phyloP scores from a whole-genome alignment of 2,329 filamentous ascomycete genomes.

The Parafenestella ontariensis region DNA sequence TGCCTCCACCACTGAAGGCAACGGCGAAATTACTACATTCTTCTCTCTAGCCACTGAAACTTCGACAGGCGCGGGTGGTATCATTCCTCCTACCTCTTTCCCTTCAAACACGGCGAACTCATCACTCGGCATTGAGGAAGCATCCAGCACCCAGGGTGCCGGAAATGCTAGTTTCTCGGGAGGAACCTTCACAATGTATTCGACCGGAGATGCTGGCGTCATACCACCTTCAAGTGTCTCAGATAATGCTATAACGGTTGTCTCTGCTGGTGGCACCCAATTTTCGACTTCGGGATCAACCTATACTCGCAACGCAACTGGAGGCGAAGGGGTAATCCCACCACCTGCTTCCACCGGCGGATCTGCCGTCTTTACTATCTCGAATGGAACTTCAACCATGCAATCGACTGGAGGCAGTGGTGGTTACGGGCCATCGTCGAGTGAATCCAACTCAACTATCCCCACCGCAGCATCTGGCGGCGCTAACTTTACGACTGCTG shows the following conservation, averaged over 20 bases:
- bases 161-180: conserved; percentile 19
- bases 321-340: conserved; percentile 14
- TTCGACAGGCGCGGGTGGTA: conserved; percentile 21
- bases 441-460: neutral
- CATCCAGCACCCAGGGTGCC: conserved; percentile 6
- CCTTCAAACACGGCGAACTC: neutral
- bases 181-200: conserved; percentile 16
- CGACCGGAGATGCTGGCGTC: conserved; percentile 18
- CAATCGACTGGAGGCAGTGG: conserved; percentile 6
- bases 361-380: conserved; percentile 13
- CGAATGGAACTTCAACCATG: neutral
- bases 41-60: conserved; percentile 28
- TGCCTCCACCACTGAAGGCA: conserved; percentile 31
- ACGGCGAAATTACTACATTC: conserved; percentile 27
- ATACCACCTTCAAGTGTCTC: conserved; percentile 14
- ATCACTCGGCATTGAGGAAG: neutral
- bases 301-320: conserved; percentile 14
- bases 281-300: conserved; percentile 9
- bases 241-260: conserved; percentile 7
- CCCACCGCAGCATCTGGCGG: neutral
- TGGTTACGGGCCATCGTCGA: too few species aligned
- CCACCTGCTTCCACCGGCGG: conserved; percentile 7
- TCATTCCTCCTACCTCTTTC: conserved; percentile 15
- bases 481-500: neutral
- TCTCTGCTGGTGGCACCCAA: conserved; percentile 7